Evolutionary conservation across 192 early-diverging fungal species (phyloP), one percentile per base, ranked within the genome.

Genomic region (Umbelopsis vinacea): DNA sequence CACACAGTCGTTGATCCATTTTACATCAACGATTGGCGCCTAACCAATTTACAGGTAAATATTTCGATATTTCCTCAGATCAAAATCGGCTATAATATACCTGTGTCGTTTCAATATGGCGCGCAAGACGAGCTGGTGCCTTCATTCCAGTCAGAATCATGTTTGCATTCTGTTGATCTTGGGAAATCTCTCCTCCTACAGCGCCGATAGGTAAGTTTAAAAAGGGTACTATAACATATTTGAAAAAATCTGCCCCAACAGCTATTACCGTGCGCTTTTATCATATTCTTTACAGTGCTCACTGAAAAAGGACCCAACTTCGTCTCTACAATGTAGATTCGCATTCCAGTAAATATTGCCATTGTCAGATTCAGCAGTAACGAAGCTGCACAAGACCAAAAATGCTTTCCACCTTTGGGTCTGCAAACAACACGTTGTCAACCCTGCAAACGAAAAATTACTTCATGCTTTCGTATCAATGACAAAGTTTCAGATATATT

Each of bases 101-200:
- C 57, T 63, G 23, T 37, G 57, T 12, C 9, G 57, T 37, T 35
- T 63, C 10, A 37, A 63, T 29, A 35, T 63, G 63, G 45, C 72
- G 57, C 38, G 23, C n/a, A 1, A 74, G 45, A 8, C 72, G 66
- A 9, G 66, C 23, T n/a, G 47, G 45, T 10, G 72, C 57, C n/a
- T 29, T 74, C 50, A 74, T 52, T 23, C 22, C 50, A 55, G 72
- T 74, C 37, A 74, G 23, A 35, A 74, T 55, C 12, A 74, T 40
- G 14, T 17, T 26, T 3, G 72, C 66, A 8, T 21, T 46, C 2
- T 4, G 22, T 50, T 73, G 63, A 23, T 53, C 47, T 24, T 60
- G 17, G 43, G 17, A 22, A 17, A 71, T 63, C 19, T 46, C 38
- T 3, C 70, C 70, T 17, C 70, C 70, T 71, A n/a, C 14, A 48